These are phyloP conservation scores for Hamamelis virginiana DNA, from an alignment of 164 flowering plant genomes.

Conservation along the genomic window DNA sequence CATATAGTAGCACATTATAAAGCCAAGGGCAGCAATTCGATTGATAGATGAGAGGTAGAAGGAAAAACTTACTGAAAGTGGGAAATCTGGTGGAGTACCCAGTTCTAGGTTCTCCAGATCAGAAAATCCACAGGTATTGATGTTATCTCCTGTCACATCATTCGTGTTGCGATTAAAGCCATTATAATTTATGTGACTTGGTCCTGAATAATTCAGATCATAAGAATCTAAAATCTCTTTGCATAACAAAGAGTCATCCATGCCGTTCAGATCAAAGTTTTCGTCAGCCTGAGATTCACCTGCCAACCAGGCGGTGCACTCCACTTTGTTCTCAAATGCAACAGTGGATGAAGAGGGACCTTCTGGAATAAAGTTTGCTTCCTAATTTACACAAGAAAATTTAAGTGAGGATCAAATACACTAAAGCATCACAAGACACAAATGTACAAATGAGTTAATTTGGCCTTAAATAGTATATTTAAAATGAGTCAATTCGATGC, in stretches of 20 bases:
- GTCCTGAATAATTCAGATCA: slow-evolving; percentile 21
- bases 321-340: slow-evolving; percentile 23
- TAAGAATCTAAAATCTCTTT: slow-evolving; percentile 45
- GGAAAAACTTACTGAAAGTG: slow-evolving; percentile 47
- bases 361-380: slow-evolving; percentile 19
- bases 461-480: too few species aligned
- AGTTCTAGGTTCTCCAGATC: slow-evolving; percentile 59
- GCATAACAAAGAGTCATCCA: slow-evolving; percentile 45
- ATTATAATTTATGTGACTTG: slow-evolving; percentile 14
- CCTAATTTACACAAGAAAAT: slow-evolving; percentile 28
- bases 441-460: not conserved
- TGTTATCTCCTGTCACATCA: slow-evolving; percentile 17
- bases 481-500: too few species aligned
- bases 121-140: slow-evolving; percentile 32
- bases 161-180: slow-evolving; percentile 12
- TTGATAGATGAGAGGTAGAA: not conserved
- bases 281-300: slow-evolving; percentile 65
- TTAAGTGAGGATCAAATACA: not conserved
- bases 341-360: slow-evolving; percentile 11
- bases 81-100: slow-evolving; percentile 60
- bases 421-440: not conserved
- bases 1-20: not conserved
- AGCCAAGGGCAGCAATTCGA: not conserved
- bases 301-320: slow-evolving; percentile 41
- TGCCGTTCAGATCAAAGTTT: slow-evolving; percentile 18